Evolutionary conservation across 768 basidiomycete genomes (phyloP), one percentile per base, ranked within the genome.

Genomic region (Lentinus tigrinus): DNA sequence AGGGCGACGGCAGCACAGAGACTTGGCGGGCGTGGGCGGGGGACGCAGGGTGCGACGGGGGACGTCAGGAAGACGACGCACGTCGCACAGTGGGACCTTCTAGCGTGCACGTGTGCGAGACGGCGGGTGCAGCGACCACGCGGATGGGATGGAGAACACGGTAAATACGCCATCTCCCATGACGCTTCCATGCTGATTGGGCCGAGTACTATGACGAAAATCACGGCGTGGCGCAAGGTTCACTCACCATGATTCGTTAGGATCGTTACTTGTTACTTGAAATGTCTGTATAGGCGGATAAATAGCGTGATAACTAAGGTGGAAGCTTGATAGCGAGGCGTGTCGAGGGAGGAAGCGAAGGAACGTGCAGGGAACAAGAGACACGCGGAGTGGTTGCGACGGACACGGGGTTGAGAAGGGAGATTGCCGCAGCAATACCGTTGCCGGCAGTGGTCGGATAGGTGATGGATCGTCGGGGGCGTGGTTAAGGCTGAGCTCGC

Each of bases 41-140:
- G 51, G 60, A 53, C 27, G 56, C 23, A 52, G 39, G 52, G 48
- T 28, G 26, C 43, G 38, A 48, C 42, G 53, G 58, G 42, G 46
- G 47, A 47, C 44, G 57, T 24, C 47, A 54, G 57, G 42, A 50
- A 37, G 52, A 27, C 39, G 40, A 54, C 19, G 52, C 47, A n/a
- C 58, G 55, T 62, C 55, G 56, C 58, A 60, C 54, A 47, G 47
- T 48, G 40, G 51, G 39, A 39, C 34, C 58, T 62, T 67, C 66
- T 63, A 60, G 58, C 37, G 39, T 42, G 55, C 66, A 67, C 66
- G 66, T 67, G 66, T 63, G 55, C 43, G 57, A 62, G 34, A 52
- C 39, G 55, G 46, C 54, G 38, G 39, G 50, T 55, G 7, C 11
- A 44, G 3, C n/a, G 24, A 31, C 59, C 59, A 60, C 52, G 59